Evolutionary conservation across 768 basidiomycete genomes (phyloP), one percentile per base, ranked within the genome.

Genomic region (Mrakia frigida): DNA sequence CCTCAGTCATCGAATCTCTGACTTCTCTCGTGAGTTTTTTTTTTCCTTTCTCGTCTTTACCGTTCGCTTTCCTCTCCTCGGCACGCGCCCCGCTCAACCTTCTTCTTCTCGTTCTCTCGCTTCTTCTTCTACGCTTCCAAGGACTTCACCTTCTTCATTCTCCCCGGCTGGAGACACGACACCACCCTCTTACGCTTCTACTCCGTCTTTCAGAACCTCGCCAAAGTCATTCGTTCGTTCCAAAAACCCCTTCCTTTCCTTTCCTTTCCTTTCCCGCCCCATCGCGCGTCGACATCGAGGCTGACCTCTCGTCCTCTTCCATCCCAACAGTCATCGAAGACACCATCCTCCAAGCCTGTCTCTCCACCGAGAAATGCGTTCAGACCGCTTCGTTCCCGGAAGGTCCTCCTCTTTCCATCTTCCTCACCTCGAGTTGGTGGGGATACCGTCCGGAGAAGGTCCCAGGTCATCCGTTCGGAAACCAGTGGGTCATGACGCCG

Each of bases 131-230:
- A n/a, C n/a, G n/a, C n/a, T 2, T 11, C 25, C 56, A 25, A 56
- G 56, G 73, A 59, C 31, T 74, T 63, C 31, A 63, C 73, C 10
- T 39, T 65, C 63, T 61, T 74, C 31, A 74, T 74, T 23, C 50
- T 74, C 33, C 35, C 52, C 33, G 71, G 65, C 18, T 68, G 65
- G 65, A 68, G 53, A 56, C 52, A 72, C 52, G 71, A 53, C 52
- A 52, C 37, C 39, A 31, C 31, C 10, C 59, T 72, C 21, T 33
- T 72, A 21, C 35, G 52, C 53, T 72, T 39, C 35, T 60, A 72
- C 50, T 35, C 35, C 6, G 71, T 72, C 53, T 72, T 72, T 37
- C 53, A 39, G 33, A 60, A 72, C 1, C 46, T 56, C 28, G 33
- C 39, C 46, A 37, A 41, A 13, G 18, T 72, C 23, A 56, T 56